phyloP scores from a whole-genome alignment of 2,329 filamentous ascomycete genomes.

The Cladosporium cucumerinum region DNA sequence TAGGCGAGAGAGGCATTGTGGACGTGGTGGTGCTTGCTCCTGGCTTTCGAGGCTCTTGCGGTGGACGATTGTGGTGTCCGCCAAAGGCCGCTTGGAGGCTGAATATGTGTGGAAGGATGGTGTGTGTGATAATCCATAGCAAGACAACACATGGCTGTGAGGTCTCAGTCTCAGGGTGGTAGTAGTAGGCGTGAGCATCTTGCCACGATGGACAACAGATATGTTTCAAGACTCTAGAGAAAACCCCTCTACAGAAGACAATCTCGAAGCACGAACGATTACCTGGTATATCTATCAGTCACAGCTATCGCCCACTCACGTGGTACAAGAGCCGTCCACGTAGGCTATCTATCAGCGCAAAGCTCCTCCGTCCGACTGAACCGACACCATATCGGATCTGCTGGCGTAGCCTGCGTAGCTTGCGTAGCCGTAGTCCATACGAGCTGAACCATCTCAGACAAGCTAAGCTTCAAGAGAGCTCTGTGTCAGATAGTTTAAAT shows the following conservation, averaged over 20 bases:
- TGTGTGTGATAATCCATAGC: not conserved
- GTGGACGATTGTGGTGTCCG: slow-evolving; percentile 8
- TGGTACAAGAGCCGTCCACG: slow-evolving; percentile 1
- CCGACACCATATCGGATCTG: slow-evolving; percentile 6
- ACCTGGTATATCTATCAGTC: not conserved
- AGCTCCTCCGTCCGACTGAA: slow-evolving; percentile 1
- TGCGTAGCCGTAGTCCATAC: not conserved
- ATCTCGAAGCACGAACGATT: not conserved
- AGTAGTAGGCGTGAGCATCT: not conserved
- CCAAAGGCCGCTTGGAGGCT: not conserved
- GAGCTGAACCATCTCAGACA: not conserved
- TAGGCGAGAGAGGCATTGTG: slow-evolving; percentile 22
- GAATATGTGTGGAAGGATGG: slow-evolving; percentile 12
- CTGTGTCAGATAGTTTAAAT: not conserved
- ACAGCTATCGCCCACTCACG: not conserved
- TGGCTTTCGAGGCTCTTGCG: slow-evolving; percentile 17
- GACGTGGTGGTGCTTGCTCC: slow-evolving; percentile 11
- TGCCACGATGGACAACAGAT: not conserved
- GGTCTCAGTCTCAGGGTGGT: not conserved
- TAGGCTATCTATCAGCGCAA: not conserved
- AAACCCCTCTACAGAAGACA: not conserved
- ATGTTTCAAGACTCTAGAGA: not conserved
- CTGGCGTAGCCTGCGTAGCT: not conserved
- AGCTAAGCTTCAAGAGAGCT: not conserved
- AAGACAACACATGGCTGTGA: not conserved